Evolutionary conservation across 306 rosid genomes (phyloP).

Genomic region (Quercus gilva): DNA sequence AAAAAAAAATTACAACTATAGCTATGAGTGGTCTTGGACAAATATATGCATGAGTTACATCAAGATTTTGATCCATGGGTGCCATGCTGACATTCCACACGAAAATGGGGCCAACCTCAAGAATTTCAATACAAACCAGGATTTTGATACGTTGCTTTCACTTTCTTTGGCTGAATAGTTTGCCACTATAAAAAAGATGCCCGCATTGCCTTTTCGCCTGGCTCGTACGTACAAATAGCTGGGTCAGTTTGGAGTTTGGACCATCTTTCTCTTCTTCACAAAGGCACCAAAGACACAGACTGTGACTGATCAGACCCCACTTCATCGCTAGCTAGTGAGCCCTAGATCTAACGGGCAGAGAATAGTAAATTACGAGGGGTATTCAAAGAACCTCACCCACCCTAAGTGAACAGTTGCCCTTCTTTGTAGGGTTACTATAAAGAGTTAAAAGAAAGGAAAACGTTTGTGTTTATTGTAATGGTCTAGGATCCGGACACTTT

Average conservation of each 20-base stretch:
- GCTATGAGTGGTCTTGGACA: not conserved
- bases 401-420: not conserved
- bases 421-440: not conserved
- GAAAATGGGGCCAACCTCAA: not conserved
- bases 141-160: constrained; percentile 18
- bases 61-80: not conserved
- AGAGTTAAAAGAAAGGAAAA: not conserved
- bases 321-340: not conserved
- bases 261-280: not conserved
- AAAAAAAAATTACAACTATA: not conserved
- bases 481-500: too few relatives aligned
- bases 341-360: not conserved
- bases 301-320: not conserved
- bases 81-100: not conserved
- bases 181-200: constrained; percentile 18
- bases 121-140: not conserved
- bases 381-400: not conserved
- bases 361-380: not conserved
- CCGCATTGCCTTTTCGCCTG: constrained; percentile 14
- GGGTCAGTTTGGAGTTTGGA: not conserved
- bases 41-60: not conserved
- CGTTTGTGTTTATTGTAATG: too few relatives aligned
- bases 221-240: constrained; percentile 12
- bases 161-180: constrained; percentile 9
- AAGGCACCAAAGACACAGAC: not conserved